Percentiles rank a stretch among this genome's conserved stretches.
Evolutionary conservation across 306 rosid species (phyloP).

Genomic region (Lathyrus oleraceus): DNA sequence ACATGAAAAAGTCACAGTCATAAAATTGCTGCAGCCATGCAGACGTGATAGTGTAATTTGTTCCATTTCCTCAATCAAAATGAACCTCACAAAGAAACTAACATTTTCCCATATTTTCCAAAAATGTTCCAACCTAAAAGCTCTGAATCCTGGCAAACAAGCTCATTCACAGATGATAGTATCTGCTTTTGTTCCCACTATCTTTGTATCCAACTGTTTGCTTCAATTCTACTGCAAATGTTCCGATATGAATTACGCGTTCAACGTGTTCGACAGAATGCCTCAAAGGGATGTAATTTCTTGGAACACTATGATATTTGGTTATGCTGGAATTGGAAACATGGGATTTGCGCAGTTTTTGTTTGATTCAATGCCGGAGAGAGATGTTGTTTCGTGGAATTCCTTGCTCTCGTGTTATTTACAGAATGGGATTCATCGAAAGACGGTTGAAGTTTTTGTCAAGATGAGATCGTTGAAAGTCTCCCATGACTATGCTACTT

Average conservation of each 20-base stretch:
- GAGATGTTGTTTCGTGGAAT: conserved; percentile 86
- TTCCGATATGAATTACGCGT: conserved; percentile 48
- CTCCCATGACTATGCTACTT: conserved; percentile 59
- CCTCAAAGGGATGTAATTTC: conserved; percentile 56
- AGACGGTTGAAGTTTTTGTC: conserved; percentile 46
- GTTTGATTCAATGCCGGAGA: conserved; percentile 63
- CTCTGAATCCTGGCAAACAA: conserved; percentile 63
- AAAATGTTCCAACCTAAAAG: conserved; percentile 57
- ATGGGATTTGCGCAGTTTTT: conserved; percentile 48
- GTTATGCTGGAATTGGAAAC: conserved; percentile 56
- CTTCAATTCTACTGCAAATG: conserved; percentile 63
- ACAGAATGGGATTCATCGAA: conserved; percentile 40
- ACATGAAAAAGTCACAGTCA: too few species aligned
- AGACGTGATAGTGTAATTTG: too few species aligned
- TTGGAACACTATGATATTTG: conserved; percentile 84
- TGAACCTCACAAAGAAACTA: conserved; percentile 45
- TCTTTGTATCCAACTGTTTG: conserved; percentile 70
- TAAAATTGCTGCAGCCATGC: too few species aligned
- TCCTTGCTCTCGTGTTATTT: conserved; percentile 72
- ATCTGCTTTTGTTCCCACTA: conserved; percentile 68
- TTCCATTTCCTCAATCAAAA: conserved; percentile 34
- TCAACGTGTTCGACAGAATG: conserved; percentile 65
- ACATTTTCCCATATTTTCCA: conserved; percentile 79
- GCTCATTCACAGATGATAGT: conserved; percentile 71
- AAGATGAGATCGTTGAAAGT: conserved; percentile 49